A percentile compares a stretch with the other conserved stretches of the same genome.
Conservation (phyloP, 345 rosid species). For the Camelina neglecta region DNA sequence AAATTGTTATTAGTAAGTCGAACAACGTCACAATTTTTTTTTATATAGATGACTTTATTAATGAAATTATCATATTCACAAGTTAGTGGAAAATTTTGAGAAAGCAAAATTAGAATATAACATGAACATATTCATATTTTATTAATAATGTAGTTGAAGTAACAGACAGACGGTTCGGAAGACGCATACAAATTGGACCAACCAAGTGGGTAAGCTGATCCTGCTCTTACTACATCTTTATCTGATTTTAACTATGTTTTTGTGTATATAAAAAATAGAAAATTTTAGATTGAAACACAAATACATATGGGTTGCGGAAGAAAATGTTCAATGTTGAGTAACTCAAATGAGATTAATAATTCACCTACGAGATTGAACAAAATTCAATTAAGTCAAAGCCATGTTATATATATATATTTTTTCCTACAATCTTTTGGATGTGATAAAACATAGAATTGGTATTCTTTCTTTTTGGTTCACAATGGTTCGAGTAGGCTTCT, state of each 20-base stretch:
- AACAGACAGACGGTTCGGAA: conserved; percentile 43
- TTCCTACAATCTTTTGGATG: background rate
- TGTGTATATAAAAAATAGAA: background rate
- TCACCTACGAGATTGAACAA: background rate
- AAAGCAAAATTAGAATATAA: conserved; percentile 13
- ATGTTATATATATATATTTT: background rate
- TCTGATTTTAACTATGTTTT: background rate
- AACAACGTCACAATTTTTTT: conserved; percentile 2
- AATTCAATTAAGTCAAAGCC: conserved; percentile 10
- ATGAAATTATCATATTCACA: conserved; percentile 22
- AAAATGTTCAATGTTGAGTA: conserved; percentile 5
- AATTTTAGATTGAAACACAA: background rate
- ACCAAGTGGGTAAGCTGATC: conserved; percentile 41
- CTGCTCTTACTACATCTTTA: conserved; percentile 9
- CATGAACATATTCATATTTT: conserved; percentile 9
- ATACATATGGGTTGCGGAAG: background rate
- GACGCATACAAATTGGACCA: conserved; percentile 39
- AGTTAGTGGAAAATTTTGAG: conserved; percentile 12
- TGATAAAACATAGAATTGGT: background rate
- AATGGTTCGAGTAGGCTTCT: background rate
- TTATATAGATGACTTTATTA: background rate
- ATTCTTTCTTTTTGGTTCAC: background rate
- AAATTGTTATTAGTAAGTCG: conserved; percentile 18
- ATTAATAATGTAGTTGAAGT: conserved; percentile 37
- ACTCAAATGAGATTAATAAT: conserved; percentile 21